phyloP scores from a whole-genome alignment of 495 filamentous ascomycete genomes.

The Podospora bellae-mahoneyi region DNA sequence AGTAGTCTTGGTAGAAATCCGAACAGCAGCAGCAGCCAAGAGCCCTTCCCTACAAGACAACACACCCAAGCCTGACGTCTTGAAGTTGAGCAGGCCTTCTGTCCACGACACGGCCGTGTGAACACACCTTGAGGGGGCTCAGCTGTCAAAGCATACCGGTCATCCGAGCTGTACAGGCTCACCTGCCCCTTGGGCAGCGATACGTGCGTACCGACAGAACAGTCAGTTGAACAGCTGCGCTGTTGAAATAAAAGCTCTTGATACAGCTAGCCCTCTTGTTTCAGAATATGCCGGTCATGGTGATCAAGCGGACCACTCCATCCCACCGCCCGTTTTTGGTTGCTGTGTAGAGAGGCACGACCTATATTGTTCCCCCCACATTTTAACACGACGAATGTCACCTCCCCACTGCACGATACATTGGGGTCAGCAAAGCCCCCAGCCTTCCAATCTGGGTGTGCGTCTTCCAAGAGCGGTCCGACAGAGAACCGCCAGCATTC shows the following conservation, averaged over 20 bases:
- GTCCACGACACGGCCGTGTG: neutral
- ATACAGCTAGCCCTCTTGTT: constrained; percentile 20
- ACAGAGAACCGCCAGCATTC: neutral
- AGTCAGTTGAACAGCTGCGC: neutral
- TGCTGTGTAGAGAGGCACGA: constrained; percentile 9
- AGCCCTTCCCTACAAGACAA: neutral
- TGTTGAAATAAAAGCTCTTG: constrained; percentile 16
- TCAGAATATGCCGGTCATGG: constrained; percentile 19
- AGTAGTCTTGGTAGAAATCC: neutral
- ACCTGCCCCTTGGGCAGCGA: neutral
- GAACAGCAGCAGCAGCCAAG: neutral
- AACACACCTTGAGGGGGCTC: neutral
- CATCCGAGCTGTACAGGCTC: neutral
- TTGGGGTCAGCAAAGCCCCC: neutral
- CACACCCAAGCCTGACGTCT: neutral
- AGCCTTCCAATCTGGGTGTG: neutral
- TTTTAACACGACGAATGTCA: constrained; percentile 5
- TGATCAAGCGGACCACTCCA: constrained; percentile 14
- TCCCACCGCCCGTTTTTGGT: constrained; percentile 11
- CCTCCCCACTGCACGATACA: constrained; percentile 4
- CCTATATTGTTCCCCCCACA: constrained; percentile 7
- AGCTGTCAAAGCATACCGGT: neutral
- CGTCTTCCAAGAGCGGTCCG: neutral
- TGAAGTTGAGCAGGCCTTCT: neutral
- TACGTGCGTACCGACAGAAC: neutral